phyloP scores from a whole-genome alignment of 1,139 yeast genomes.

The Debaryomycetaceae sp. region DNA sequence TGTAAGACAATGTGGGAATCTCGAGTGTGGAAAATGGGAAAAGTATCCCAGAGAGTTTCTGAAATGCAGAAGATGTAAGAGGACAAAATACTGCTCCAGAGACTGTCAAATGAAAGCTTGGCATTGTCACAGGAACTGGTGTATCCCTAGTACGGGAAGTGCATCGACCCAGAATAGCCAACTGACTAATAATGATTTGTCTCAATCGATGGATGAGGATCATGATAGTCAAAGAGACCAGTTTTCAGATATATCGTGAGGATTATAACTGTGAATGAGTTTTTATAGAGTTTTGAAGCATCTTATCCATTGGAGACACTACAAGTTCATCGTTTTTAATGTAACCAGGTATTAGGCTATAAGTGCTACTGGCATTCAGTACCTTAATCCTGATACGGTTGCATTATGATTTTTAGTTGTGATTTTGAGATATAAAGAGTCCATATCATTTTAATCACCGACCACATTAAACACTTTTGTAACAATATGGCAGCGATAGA shows the following conservation, averaged over 20 bases:
- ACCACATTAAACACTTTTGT: no score
- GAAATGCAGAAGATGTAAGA: constrained; percentile 88
- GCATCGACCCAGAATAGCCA: constrained; percentile 5
- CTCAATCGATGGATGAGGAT: constrained; percentile 2
- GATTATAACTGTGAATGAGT: background rate
- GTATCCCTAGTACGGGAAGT: constrained; percentile 50
- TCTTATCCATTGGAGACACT: background rate
- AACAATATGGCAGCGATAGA: no score
- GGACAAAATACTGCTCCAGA: constrained; percentile 92
- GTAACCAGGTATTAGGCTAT: background rate
- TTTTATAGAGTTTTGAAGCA: background rate
- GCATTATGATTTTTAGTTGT: no score
- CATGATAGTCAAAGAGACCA: constrained; percentile 3
- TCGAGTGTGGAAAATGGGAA: constrained; percentile 97
- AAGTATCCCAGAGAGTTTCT: constrained; percentile 85
- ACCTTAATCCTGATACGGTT: no score
- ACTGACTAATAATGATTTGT: constrained; percentile 1
- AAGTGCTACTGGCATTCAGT: no score
- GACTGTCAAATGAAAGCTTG: constrained; percentile 91
- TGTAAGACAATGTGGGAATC: constrained; percentile 90
- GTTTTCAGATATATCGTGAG: constrained; percentile 2
- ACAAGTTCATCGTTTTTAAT: background rate
- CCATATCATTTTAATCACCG: no score
- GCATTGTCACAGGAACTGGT: constrained; percentile 94
- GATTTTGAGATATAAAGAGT: no score